phyloP scores from a whole-genome alignment of 345 rosid species.

The Eucalyptus erythrocorys region DNA sequence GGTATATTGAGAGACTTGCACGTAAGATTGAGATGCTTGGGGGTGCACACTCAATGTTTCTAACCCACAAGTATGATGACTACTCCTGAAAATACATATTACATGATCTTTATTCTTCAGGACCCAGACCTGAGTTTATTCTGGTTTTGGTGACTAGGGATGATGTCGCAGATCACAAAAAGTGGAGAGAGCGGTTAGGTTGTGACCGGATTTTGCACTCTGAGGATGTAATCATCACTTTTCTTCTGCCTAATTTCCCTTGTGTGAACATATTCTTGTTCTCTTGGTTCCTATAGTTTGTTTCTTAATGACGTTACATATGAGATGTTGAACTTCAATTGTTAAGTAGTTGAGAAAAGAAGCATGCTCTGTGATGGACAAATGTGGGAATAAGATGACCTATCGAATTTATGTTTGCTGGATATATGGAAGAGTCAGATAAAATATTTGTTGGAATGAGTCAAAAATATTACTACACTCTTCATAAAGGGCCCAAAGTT shows the following conservation, averaged over 20 bases:
- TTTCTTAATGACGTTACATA: background rate
- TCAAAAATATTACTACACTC: background rate
- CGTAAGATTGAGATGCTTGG: slow-evolving; percentile 36
- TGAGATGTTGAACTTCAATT: background rate
- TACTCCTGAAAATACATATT: background rate
- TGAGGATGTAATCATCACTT: slow-evolving; percentile 21
- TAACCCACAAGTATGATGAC: slow-evolving; percentile 40
- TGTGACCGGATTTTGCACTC: slow-evolving; percentile 44
- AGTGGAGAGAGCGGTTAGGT: slow-evolving; percentile 43
- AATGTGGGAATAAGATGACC: background rate
- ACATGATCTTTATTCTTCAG: background rate
- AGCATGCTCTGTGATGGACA: background rate
- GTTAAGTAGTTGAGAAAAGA: background rate
- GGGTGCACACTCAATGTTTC: slow-evolving; percentile 46
- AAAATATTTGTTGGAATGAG: background rate
- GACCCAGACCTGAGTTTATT: background rate
- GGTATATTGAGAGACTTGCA: slow-evolving; percentile 41
- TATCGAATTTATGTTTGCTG: background rate
- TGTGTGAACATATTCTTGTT: background rate
- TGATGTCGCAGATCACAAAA: slow-evolving; percentile 61
- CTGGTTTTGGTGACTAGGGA: slow-evolving; percentile 26
- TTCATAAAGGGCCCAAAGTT: background rate
- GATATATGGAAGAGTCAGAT: background rate
- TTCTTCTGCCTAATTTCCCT: background rate
- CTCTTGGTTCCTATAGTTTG: background rate